A percentile compares a stretch with the other conserved stretches of the same genome.
Evolutionary conservation across 805 yeast species (phyloP).

Genomic region (Cyberlindnera saturnus): DNA sequence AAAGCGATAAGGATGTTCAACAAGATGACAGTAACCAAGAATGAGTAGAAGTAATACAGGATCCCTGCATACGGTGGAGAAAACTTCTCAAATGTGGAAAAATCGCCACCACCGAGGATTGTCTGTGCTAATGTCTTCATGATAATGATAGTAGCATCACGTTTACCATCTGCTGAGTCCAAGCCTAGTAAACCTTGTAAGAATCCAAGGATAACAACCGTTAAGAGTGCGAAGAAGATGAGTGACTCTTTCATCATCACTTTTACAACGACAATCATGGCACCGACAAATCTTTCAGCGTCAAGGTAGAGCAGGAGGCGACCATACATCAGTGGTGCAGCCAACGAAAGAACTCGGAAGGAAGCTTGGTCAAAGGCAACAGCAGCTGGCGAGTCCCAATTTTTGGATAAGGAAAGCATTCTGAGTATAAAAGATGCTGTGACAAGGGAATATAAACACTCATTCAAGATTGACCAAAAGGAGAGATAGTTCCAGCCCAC

Average conservation of each 20-base stretch:
- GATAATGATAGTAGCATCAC: constrained; percentile 65
- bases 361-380: constrained; percentile 47
- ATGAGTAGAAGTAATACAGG: constrained; percentile 70
- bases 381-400: constrained; percentile 18
- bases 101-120: constrained; percentile 69
- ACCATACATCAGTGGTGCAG: constrained; percentile 85
- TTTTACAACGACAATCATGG: constrained; percentile 79
- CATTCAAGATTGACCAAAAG: constrained; percentile 78
- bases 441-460: constrained; percentile 54
- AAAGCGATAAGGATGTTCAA: constrained; percentile 81
- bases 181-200: constrained; percentile 82
- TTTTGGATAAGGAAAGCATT: constrained; percentile 27
- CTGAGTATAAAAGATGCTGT: constrained; percentile 50
- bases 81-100: constrained; percentile 60
- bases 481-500: constrained; percentile 68
- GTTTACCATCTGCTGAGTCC: constrained; percentile 81
- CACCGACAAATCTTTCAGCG: constrained; percentile 77
- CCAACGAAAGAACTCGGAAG: constrained; percentile 67
- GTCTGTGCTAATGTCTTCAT: constrained; percentile 62
- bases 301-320: constrained; percentile 72
- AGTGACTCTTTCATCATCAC: constrained; percentile 84
- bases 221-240: constrained; percentile 70
- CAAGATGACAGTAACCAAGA: constrained; percentile 66
- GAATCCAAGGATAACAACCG: constrained; percentile 71
- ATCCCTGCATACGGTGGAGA: constrained; percentile 85